Percentiles rank a stretch among this genome's conserved stretches.
Conservation (phyloP, 805 yeast genomes). For the Candida fluviatilis region DNA sequence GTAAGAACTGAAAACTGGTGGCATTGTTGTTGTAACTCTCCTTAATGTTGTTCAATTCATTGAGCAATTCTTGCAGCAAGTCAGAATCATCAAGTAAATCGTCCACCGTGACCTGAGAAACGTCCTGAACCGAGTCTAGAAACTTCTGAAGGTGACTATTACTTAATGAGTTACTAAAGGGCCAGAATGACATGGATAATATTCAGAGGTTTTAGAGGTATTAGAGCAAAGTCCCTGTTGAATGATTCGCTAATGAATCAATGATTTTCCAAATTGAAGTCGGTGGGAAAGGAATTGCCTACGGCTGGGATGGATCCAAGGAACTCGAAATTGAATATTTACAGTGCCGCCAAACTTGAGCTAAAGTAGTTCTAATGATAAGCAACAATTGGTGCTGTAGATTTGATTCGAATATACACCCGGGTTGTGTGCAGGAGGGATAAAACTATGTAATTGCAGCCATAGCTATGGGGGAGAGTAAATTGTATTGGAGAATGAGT, state of each 20-base stretch:
- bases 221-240: too few relatives aligned
- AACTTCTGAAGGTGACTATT: conserved; percentile 38
- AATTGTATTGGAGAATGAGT: too few relatives aligned
- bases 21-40: conserved; percentile 28
- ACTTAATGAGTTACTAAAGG: conserved; percentile 35
- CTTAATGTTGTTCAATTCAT: conserved; percentile 34
- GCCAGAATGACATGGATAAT: conserved; percentile 41
- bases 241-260: too few relatives aligned
- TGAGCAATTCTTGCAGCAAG: conserved; percentile 34
- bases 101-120: conserved; percentile 25
- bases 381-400: too few relatives aligned
- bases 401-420: too few relatives aligned
- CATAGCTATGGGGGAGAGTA: too few relatives aligned
- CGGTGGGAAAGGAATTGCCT: not conserved
- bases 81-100: conserved; percentile 29
- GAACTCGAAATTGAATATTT: too few relatives aligned
- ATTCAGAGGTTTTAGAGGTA: too few relatives aligned
- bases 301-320: not conserved
- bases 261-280: too few relatives aligned
- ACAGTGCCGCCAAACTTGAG: too few relatives aligned
- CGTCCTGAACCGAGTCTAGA: conserved; percentile 34
- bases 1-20: conserved; percentile 25
- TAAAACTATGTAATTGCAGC: too few relatives aligned
- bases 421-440: not conserved
- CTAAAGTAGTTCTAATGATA: too few relatives aligned